Percentiles rank a stretch among this genome's conserved stretches.
These are phyloP conservation scores for Schoenoplectus triqueter DNA, from an alignment of 202 grass and related monocot genomes.

Conservation along the genomic window DNA sequence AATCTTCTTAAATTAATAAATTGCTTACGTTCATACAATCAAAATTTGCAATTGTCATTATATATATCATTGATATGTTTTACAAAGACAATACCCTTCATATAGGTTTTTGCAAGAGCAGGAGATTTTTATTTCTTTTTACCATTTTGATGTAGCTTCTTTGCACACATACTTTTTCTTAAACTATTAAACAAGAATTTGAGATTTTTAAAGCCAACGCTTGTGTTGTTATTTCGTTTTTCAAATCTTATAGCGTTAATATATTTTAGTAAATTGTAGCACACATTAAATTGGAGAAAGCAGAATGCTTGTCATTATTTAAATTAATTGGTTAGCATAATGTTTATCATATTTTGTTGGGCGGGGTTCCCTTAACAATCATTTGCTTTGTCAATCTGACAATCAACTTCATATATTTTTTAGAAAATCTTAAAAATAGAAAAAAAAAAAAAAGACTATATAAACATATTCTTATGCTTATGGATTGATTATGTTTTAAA, in stretches of 20 bases:
- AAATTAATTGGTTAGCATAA: too few relatives aligned
- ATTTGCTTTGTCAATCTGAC: too few relatives aligned
- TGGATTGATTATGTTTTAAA: too few relatives aligned
- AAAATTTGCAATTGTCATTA: background rate
- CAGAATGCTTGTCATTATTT: background rate
- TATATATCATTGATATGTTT: background rate
- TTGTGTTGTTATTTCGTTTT: background rate
- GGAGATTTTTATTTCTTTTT: background rate
- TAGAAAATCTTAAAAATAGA: too few relatives aligned
- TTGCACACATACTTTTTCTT: background rate
- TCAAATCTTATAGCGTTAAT: background rate
- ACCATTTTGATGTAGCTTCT: background rate
- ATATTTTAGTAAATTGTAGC: background rate
- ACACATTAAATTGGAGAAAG: background rate
- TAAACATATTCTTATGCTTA: too few relatives aligned
- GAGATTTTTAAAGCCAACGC: background rate
- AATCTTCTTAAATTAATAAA: background rate
- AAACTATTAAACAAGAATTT: background rate
- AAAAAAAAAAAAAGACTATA: too few relatives aligned
- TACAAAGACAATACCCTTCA: background rate
- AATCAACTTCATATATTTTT: too few relatives aligned
- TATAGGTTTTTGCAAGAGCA: background rate
- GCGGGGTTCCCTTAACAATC: too few relatives aligned
- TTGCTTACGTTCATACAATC: background rate
- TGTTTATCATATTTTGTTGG: too few relatives aligned